A percentile compares a stretch with the other conserved stretches of the same genome.
Evolutionary conservation across 129 eudicot species (phyloP).

Genomic region (Centrapalus pauciflorus): DNA sequence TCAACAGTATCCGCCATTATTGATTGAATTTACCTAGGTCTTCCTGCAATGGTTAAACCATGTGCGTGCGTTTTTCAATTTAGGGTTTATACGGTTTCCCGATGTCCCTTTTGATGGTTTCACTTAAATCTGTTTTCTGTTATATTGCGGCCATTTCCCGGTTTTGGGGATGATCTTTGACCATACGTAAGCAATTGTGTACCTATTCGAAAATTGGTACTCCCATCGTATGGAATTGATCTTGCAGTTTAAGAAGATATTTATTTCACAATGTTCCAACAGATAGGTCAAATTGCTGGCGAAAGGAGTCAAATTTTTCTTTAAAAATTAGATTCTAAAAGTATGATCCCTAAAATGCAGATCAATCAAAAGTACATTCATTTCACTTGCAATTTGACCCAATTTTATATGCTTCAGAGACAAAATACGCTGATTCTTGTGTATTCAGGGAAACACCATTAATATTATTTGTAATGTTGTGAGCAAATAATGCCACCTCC

Average conservation of each 20-base stretch:
- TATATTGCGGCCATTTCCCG: background rate
- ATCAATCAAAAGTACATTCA: too few relatives aligned
- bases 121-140: background rate
- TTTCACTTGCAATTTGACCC: too few relatives aligned
- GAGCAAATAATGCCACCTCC: background rate
- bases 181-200: background rate
- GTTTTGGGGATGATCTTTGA: background rate
- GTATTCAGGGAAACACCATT: background rate
- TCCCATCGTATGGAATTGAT: background rate
- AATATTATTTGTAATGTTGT: background rate
- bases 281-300: too few relatives aligned
- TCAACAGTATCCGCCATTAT: background rate
- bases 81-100: slow-evolving; percentile 5
- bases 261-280: too few relatives aligned
- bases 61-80: too few relatives aligned
- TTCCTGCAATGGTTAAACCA: background rate
- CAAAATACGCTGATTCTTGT: background rate
- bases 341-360: too few relatives aligned
- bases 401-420: background rate
- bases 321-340: too few relatives aligned
- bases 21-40: background rate
- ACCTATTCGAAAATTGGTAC: background rate
- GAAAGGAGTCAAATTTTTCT: too few relatives aligned
- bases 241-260: background rate
- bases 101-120: background rate